phyloP scores from a whole-genome alignment of 1,284 basidiomycete species.

The Ceraceosorus bombacis region DNA sequence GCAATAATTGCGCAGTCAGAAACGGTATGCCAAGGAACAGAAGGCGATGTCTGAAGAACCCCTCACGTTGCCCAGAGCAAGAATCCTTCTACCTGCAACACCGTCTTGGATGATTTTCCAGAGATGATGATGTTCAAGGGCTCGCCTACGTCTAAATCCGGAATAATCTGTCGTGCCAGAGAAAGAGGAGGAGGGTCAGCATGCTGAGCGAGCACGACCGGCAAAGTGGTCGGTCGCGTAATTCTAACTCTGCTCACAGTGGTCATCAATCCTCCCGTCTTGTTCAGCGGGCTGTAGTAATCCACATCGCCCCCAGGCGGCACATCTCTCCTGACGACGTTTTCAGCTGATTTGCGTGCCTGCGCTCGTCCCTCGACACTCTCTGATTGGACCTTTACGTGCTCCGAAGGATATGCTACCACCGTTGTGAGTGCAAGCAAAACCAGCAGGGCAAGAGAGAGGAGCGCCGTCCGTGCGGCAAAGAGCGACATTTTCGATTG shows the following conservation, averaged over 20 bases:
- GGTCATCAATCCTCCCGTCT: conserved; percentile 2
- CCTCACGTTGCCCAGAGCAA: conserved; percentile 40
- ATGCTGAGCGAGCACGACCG: background rate
- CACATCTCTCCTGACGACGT: background rate
- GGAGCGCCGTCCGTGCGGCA: too few species aligned
- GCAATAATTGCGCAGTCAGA: background rate
- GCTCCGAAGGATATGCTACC: too few species aligned
- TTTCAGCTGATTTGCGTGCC: too few species aligned
- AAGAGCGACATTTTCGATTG: too few species aligned
- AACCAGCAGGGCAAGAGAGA: too few species aligned
- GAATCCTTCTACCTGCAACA: conserved; percentile 41
- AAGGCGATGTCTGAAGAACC: background rate
- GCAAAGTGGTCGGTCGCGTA: background rate
- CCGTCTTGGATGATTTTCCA: conserved; percentile 24
- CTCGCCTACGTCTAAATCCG: conserved; percentile 24
- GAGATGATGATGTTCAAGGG: conserved; percentile 46
- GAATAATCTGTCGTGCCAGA: conserved; percentile 6
- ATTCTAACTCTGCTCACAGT: background rate
- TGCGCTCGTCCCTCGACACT: too few species aligned
- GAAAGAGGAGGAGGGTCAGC: background rate
- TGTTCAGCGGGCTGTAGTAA: conserved; percentile 4
- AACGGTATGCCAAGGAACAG: background rate
- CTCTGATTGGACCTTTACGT: too few species aligned
- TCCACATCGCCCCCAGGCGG: conserved; percentile 1
- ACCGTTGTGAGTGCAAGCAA: too few species aligned